Evolutionary conservation across 2,329 filamentous ascomycete genomes (phyloP).

Genomic region (Botrytis cinerea): DNA sequence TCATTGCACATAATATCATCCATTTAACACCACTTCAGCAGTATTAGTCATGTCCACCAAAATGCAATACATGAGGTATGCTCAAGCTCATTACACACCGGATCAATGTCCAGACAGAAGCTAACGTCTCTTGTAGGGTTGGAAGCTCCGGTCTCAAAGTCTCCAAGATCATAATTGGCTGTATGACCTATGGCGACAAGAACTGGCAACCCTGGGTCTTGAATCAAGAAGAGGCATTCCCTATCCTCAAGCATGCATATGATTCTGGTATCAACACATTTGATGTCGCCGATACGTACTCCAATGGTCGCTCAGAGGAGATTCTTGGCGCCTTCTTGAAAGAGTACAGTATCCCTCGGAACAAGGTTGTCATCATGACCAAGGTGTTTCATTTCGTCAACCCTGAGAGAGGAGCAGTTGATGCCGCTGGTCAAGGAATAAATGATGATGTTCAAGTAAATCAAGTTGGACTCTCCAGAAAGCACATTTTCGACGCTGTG

Average conservation of each 20-base stretch:
- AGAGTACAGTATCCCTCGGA: not conserved
- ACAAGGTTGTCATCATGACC: not conserved
- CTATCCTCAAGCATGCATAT: not conserved
- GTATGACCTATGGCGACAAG: not conserved
- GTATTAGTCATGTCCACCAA: not conserved
- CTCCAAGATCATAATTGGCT: not conserved
- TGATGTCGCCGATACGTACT: not conserved
- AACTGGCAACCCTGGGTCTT: not conserved
- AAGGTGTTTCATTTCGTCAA: not conserved
- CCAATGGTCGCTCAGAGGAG: not conserved
- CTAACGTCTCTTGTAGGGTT: not conserved
- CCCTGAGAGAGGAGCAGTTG: not conserved
- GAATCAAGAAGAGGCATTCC: not conserved
- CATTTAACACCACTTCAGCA: not conserved
- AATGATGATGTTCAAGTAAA: not conserved
- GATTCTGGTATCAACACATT: not conserved
- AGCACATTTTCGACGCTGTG: not conserved
- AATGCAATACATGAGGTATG: not conserved
- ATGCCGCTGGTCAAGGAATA: not conserved
- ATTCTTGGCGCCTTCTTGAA: not conserved
- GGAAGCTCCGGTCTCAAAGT: not conserved
- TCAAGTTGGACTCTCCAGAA: not conserved
- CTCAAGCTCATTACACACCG: not conserved
- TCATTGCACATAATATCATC: not conserved
- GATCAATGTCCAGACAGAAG: not conserved